Evolutionary conservation across 352 stramenopile genomes (phyloP).

Genomic region (Phytophthora citrophthora): DNA sequence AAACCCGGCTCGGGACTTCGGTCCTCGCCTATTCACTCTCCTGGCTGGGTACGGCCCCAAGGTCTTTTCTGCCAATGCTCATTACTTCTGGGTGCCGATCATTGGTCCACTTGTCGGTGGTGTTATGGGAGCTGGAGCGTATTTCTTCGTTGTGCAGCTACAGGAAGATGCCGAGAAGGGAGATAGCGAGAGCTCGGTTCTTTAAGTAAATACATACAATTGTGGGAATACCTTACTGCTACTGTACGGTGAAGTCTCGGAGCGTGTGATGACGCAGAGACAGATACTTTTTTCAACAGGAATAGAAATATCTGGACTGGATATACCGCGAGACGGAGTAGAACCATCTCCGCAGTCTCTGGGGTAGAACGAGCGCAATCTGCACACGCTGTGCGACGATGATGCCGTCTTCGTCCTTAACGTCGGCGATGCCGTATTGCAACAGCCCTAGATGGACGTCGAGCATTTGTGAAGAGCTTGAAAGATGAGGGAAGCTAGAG

Average conservation of each 20-base stretch:
- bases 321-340: conserved; percentile 14
- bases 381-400: conserved; percentile 33
- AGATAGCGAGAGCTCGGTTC: conserved; percentile 8
- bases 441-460: conserved; percentile 25
- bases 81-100: conserved; percentile 72
- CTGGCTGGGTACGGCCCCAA: conserved; percentile 55
- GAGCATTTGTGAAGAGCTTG: conserved; percentile 12
- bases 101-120: conserved; percentile 51
- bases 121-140: conserved; percentile 50
- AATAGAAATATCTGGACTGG: conserved; percentile 27
- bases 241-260: background rate
- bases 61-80: conserved; percentile 51
- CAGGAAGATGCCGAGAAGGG: conserved; percentile 44
- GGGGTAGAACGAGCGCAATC: conserved; percentile 21
- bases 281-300: conserved; percentile 6
- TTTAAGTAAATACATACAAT: conserved; percentile 12
- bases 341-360: conserved; percentile 17
- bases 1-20: conserved; percentile 54
- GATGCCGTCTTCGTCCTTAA: conserved; percentile 25
- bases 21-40: conserved; percentile 48
- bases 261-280: background rate
- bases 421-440: conserved; percentile 29
- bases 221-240: background rate
- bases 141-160: conserved; percentile 57
- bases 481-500: background rate